These are phyloP conservation scores for Pseudogymnoascus sp. DNA, from an alignment of 2,329 filamentous ascomycete species.

Conservation along the genomic window DNA sequence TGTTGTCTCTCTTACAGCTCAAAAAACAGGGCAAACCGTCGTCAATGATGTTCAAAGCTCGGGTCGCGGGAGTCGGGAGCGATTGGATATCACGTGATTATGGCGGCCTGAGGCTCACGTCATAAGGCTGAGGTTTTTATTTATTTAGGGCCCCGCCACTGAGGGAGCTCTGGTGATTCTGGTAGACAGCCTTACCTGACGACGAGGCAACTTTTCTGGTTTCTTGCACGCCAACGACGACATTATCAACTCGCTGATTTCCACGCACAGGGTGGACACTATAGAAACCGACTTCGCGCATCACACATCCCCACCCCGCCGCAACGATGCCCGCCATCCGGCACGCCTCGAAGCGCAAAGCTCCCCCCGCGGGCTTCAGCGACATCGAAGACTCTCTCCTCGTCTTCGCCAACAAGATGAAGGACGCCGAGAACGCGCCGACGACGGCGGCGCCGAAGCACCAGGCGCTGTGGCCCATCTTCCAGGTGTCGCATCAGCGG, in stretches of 20 bases:
- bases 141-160: slow-evolving; percentile 6
- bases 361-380: slow-evolving; percentile 76
- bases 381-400: slow-evolving; percentile 83
- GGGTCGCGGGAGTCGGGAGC: background rate
- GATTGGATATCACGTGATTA: slow-evolving; percentile 1
- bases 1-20: slow-evolving; percentile 26
- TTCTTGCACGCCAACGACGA: background rate
- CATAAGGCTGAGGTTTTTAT: slow-evolving; percentile 1
- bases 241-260: background rate
- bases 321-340: slow-evolving; percentile 66
- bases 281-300: background rate
- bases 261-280: background rate
- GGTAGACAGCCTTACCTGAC: slow-evolving; percentile 2
- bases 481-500: slow-evolving; percentile 92
- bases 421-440: slow-evolving; percentile 86
- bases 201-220: background rate
- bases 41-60: background rate
- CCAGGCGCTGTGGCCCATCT: slow-evolving; percentile 93
- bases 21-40: background rate
- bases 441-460: slow-evolving; percentile 72
- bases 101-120: background rate
- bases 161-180: background rate
- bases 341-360: slow-evolving; percentile 67
- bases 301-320: background rate
- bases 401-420: slow-evolving; percentile 85